Base-by-base conservation (phyloP, 768 basidiomycete genomes). In the Boletellus ananiceps region DNA sequence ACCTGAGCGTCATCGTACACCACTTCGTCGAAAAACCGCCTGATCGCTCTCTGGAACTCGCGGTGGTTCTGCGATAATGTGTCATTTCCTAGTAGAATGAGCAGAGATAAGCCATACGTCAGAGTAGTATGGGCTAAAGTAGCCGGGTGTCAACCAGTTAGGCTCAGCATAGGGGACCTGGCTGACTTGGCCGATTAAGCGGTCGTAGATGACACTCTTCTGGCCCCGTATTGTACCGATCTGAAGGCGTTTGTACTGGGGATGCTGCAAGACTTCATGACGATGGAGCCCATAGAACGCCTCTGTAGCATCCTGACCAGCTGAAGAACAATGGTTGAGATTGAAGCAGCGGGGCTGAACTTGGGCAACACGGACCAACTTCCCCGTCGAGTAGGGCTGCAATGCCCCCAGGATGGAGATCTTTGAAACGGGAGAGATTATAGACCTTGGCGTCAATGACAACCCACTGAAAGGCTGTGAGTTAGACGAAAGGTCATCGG, bases 241-340 rank as follows among this genome's bases (percentile, higher is more conserved):
- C 51, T 81, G 77, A 12, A 93, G 75, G 2, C 88, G 81, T 44
- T 75, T 68, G 58, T 84, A 91, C 48, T 88, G 86, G 0, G 88
- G 84, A 55, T 77, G 82, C 49, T 77, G 71, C 38, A 97, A 77
- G 14, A 96, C 82, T 59, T 95, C 93, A 36, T 84, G 79, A 19
- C 90, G 80, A 64, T 98, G 94, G 35, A 97, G 82, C 46, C 87
- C 81, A 59, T 85, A 96, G 74, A 97, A 96, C 5, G 79, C 78
- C 32, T 91, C 86, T 0, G 93, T 95, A 1, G 85, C 86, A 58
- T 96, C 93, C 65, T 88, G 77, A 8, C 91, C 93, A 44, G 88
- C 90, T 85, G 41, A 37, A 51, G 44, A 33, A 43, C 18, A 49
- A 29, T 8, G 23, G 32, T n/a, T 49, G 23, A 47, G 21, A 35